Conservation (phyloP, 768 basidiomycete genomes). For the Mycena indigotica region DNA sequence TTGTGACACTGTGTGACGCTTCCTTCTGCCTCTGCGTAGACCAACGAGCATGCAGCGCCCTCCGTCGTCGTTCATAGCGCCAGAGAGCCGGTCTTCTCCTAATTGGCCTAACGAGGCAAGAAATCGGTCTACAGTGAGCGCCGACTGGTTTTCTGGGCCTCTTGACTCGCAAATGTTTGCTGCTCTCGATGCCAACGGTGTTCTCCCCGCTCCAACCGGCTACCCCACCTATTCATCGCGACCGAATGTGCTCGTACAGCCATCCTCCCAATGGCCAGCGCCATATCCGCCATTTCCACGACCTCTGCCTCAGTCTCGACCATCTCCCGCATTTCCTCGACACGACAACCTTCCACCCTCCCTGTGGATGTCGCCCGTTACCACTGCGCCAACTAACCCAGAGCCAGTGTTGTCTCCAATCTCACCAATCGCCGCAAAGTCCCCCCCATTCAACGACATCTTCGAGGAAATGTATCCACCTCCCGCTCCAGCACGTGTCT, state of each 20-base stretch:
- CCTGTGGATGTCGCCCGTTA: slow-evolving; percentile 81
- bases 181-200: slow-evolving; percentile 61
- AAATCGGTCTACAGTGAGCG: slow-evolving; percentile 21
- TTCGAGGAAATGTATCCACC: slow-evolving; percentile 68
- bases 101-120: not conserved
- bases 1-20: too few relatives aligned
- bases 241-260: slow-evolving; percentile 22
- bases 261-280: slow-evolving; percentile 21
- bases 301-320: slow-evolving; percentile 3
- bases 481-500: slow-evolving; percentile 31
- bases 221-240: slow-evolving; percentile 32
- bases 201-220: slow-evolving; percentile 42
- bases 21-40: too few relatives aligned
- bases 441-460: slow-evolving; percentile 66
- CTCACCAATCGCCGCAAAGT: slow-evolving; percentile 58
- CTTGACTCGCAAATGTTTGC: slow-evolving; percentile 63
- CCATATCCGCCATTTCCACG: slow-evolving; percentile 17
- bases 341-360: slow-evolving; percentile 61
- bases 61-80: not conserved
- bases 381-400: slow-evolving; percentile 47
- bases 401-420: slow-evolving; percentile 43
- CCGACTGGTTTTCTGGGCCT: slow-evolving; percentile 68
- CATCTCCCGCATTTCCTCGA: slow-evolving; percentile 19
- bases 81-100: not conserved
- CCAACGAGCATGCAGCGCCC: not conserved